phyloP scores from a whole-genome alignment of 139 green algal species.

The Raphidocelis subcapitata region DNA sequence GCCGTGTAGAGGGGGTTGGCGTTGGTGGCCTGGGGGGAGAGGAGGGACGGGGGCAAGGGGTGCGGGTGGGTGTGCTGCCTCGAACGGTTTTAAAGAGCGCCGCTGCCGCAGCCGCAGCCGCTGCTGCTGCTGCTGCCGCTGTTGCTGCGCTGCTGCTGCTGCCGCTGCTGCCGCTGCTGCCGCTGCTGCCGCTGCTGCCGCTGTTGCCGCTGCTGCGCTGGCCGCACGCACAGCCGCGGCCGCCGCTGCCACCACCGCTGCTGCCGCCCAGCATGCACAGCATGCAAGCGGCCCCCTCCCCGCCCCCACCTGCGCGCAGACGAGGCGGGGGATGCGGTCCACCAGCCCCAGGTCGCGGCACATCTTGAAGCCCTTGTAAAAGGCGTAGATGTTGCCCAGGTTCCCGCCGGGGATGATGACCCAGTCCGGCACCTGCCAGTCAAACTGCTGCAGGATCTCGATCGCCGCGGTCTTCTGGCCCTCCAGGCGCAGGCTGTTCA shows the following conservation, averaged over 20 bases:
- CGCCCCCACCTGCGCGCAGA: constrained; percentile 56
- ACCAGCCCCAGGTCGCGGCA: constrained; percentile 90
- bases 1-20: constrained; percentile 98
- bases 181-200: no score
- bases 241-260: no score
- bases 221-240: no score
- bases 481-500: constrained; percentile 98
- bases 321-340: constrained; percentile 91
- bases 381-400: constrained; percentile 99
- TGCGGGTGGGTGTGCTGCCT: no score
- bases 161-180: no score
- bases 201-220: no score
- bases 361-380: constrained; percentile 96
- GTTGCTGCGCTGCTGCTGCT: no score
- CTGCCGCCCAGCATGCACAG: no score
- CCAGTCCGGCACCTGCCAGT: constrained; percentile 99
- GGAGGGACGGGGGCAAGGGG: no score
- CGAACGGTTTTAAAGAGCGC: background rate
- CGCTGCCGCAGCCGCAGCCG: no score
- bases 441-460: constrained; percentile 99
- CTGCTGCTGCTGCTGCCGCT: no score
- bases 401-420: constrained; percentile 98
- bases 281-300: no score
- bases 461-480: constrained; percentile 99
- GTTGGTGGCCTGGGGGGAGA: constrained; percentile 79